Evolutionary conservation across 1,284 basidiomycete species (phyloP).

Genomic region (Takashimella koratensis): DNA sequence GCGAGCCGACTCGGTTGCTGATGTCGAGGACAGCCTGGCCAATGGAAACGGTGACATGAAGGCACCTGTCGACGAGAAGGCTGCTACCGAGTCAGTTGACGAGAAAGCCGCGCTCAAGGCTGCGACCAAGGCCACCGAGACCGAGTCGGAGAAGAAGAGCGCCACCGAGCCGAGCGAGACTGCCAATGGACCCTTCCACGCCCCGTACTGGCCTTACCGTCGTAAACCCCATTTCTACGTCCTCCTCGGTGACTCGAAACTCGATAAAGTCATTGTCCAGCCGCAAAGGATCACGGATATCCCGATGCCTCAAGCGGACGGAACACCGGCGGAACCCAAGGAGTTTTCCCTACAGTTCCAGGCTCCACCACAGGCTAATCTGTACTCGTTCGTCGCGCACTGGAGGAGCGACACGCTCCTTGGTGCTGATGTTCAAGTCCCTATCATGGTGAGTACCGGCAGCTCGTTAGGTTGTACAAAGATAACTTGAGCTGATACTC

Average conservation of each 20-base stretch:
- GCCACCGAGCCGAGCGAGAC: conserved; percentile 49
- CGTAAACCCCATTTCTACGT: conserved; percentile 89
- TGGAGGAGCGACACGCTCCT: conserved; percentile 84
- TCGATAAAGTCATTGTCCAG: conserved; percentile 83
- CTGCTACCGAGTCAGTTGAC: conserved; percentile 44
- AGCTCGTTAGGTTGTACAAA: conserved; percentile 8
- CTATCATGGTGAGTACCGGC: conserved; percentile 62
- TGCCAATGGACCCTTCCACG: conserved; percentile 77
- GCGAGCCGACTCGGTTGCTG: conserved; percentile 24
- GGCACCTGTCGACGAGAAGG: conserved; percentile 48
- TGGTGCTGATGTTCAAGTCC: conserved; percentile 69
- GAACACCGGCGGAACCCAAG: conserved; percentile 63
- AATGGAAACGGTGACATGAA: conserved; percentile 29
- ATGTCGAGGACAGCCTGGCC: conserved; percentile 17
- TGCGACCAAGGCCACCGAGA: conserved; percentile 55
- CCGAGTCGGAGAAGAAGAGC: conserved; percentile 49
- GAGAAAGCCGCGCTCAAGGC: conserved; percentile 51
- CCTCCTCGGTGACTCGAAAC: conserved; percentile 85
- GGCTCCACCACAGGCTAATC: conserved; percentile 76
- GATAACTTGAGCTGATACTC: too few relatives aligned
- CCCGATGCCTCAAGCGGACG: conserved; percentile 60
- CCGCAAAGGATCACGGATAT: conserved; percentile 80
- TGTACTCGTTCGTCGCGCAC: conserved; percentile 86
- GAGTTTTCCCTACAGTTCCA: conserved; percentile 92
- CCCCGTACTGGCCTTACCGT: conserved; percentile 84